These are phyloP conservation scores for Suillus subluteus DNA, from an alignment of 768 basidiomycete genomes.

Conservation along the genomic window DNA sequence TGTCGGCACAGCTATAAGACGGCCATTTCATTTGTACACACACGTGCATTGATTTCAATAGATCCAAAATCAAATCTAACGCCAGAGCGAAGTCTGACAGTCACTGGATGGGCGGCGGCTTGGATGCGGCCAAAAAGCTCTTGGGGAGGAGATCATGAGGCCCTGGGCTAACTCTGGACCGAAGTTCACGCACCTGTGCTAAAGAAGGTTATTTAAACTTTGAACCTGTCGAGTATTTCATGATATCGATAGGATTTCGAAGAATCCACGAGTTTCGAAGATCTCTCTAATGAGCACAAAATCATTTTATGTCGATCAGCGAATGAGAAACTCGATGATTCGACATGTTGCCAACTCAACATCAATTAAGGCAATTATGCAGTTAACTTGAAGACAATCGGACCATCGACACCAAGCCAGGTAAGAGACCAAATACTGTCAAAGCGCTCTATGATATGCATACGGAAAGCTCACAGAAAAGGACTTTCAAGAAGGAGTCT, in stretches of 20 bases:
- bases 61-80: not conserved
- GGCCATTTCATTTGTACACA: not conserved
- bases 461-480: not conserved
- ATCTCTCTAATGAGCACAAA: not conserved
- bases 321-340: not conserved
- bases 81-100: not conserved
- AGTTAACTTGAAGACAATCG: not conserved
- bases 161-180: too few species aligned
- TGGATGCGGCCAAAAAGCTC: not conserved
- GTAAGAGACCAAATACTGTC: not conserved
- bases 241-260: too few species aligned
- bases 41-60: not conserved
- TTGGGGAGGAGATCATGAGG: too few species aligned
- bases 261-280: not conserved
- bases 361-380: not conserved
- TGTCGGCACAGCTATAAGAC: not conserved
- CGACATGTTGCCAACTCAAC: not conserved
- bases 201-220: too few species aligned
- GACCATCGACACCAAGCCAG: not conserved
- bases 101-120: not conserved
- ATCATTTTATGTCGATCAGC: not conserved
- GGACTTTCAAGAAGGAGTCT: not conserved
- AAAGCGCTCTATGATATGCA: not conserved
- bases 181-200: too few species aligned
- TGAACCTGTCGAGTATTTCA: too few species aligned